Conservation (phyloP, 768 basidiomycete genomes). For the Leccinellum albellum region DNA sequence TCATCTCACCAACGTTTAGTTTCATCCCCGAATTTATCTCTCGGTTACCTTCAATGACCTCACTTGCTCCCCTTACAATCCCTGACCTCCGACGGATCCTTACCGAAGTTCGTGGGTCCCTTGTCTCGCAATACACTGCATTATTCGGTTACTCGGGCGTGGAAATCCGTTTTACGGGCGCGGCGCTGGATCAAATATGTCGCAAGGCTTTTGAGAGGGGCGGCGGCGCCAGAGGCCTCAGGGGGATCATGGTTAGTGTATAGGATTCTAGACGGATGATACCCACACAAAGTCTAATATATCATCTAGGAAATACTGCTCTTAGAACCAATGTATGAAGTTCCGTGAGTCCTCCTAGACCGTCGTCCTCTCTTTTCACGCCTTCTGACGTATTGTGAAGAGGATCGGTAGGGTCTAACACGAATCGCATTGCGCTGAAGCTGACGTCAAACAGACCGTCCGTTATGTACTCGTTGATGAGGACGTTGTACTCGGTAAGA, state of each 20-base stretch:
- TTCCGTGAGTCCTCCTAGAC: slow-evolving; percentile 57
- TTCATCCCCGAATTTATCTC: slow-evolving; percentile 96
- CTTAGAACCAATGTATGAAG: slow-evolving; percentile 90
- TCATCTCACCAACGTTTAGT: slow-evolving; percentile 33
- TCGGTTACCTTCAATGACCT: slow-evolving; percentile 87
- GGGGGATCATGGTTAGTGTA: slow-evolving; percentile 75
- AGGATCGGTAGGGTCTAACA: slow-evolving; percentile 54
- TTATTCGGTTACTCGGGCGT: slow-evolving; percentile 81
- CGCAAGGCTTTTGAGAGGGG: slow-evolving; percentile 73
- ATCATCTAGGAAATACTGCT: slow-evolving; percentile 64
- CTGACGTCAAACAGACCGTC: slow-evolving; percentile 49
- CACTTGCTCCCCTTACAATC: slow-evolving; percentile 74
- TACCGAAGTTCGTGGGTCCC: slow-evolving; percentile 87
- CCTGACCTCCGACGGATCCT: slow-evolving; percentile 85
- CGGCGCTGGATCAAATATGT: slow-evolving; percentile 80
- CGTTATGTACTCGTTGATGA: slow-evolving; percentile 80
- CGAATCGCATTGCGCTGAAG: neutral
- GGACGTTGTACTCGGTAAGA: slow-evolving; percentile 61
- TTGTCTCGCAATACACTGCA: slow-evolving; percentile 85
- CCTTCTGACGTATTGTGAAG: slow-evolving; percentile 30
- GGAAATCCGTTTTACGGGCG: slow-evolving; percentile 82
- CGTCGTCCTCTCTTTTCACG: slow-evolving; percentile 1
- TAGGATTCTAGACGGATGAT: neutral
- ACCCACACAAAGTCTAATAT: neutral
- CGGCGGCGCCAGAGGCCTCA: slow-evolving; percentile 85